Percentiles rank a stretch among this genome's conserved stretches.
Evolutionary conservation across 1,139 yeast genomes (phyloP).

Genomic region (Pichia sp.): DNA sequence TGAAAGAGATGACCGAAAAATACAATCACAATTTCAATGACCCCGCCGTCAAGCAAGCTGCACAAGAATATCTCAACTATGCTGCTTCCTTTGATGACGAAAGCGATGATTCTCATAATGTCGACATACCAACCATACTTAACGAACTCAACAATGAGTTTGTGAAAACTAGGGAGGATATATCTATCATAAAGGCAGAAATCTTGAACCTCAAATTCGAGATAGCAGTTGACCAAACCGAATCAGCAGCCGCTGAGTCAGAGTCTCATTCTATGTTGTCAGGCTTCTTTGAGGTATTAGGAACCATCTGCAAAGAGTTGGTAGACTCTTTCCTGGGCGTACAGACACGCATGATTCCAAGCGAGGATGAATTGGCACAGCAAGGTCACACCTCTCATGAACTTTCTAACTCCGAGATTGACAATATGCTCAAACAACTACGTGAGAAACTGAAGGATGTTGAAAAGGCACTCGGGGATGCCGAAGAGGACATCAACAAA

Average conservation of each 20-base stretch:
- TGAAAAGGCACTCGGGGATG: constrained; percentile 20
- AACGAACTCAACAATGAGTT: not conserved
- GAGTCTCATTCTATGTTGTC: too few species aligned
- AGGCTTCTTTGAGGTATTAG: too few species aligned
- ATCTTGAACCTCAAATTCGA: too few species aligned
- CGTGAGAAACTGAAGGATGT: constrained; percentile 13
- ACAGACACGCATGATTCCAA: constrained; percentile 1
- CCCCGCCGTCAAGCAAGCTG: constrained; percentile 73
- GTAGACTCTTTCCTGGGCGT: constrained; percentile 14
- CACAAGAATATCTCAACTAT: constrained; percentile 52
- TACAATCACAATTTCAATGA: constrained; percentile 92
- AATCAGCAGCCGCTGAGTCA: too few species aligned
- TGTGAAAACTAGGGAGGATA: constrained; percentile 1
- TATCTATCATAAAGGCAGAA: constrained; percentile 3
- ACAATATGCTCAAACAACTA: constrained; percentile 9
- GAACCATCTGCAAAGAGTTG: constrained; percentile 4
- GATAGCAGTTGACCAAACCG: too few species aligned
- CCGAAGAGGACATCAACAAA: constrained; percentile 18
- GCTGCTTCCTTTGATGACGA: constrained; percentile 25
- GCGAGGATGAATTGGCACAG: not conserved
- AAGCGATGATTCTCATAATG: not conserved
- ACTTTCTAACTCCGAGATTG: constrained; percentile 5
- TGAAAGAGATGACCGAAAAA: constrained; percentile 42
- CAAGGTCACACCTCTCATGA: not conserved
- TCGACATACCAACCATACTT: not conserved